Evolutionary conservation across 2,329 filamentous ascomycete genomes (phyloP), one percentile per base, ranked within the genome.

Genomic region (Fusarium paranaense): DNA sequence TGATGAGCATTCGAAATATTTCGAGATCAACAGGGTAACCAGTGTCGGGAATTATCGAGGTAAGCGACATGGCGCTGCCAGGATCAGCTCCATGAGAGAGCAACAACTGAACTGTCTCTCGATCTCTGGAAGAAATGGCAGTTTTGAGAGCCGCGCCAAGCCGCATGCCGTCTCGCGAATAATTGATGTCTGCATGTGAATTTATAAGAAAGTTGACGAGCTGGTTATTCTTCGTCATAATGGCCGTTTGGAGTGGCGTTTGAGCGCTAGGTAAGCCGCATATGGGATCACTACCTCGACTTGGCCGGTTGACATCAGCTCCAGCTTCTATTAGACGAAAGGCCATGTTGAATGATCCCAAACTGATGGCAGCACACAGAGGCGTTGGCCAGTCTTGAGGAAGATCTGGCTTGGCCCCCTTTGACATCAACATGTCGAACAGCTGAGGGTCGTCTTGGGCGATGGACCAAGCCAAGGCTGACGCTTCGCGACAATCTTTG

Each of bases 391-490:
- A 14, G 16, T n/a, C 22, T 38, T 40, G 25, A 11, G 57, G 57
- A 11, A 13, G 35, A 40, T 32, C 57, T 14, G 35, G 16, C 18
- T 20, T 32, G 18, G 57, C 18, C 5, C 35, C 57, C 6, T 14
- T 32, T 2, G 35, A 59, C 25, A 59, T 40, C 22, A 58, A 22
- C 1, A 58, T 4, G 13, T 40, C 2, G 22, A 58, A 58, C 6
- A 58, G 9, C 1, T 9, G 16, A 18, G 4, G 1, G 9, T 58
- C 1, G 4, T 11, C 1, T 5, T 6, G 5, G 8, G 4, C 0
- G 16, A 58, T 40, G 35, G 56, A 22, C 6, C 56, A 14, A 5
- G 14, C 2, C 6, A 58, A 18, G 9, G 56, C 33, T 16, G 56
- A 38, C 4, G 3, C 13, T n/a, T 35, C 11, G 16, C 3, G 6